Conservation (phyloP, 148 eudicot species). For the Silene uniflora region DNA sequence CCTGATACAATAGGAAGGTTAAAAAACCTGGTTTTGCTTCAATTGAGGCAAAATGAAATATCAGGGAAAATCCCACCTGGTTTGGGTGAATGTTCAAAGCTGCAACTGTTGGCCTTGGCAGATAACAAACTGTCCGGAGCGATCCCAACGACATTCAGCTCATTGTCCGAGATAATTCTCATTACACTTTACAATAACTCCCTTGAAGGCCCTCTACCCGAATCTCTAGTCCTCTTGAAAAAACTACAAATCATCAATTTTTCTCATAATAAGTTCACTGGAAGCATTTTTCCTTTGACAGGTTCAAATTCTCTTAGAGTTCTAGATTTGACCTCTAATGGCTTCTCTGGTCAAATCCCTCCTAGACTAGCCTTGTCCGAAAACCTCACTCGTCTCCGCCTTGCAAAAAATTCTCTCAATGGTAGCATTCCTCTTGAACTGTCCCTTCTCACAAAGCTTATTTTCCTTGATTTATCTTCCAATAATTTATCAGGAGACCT, state of each 20-base stretch:
- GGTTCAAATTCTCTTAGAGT: constrained; percentile 59
- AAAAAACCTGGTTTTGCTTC: constrained; percentile 55
- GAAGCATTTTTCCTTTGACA: constrained; percentile 52
- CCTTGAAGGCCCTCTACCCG: constrained; percentile 71
- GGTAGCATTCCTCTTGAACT: constrained; percentile 53
- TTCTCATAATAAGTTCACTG: constrained; percentile 60
- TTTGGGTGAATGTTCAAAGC: constrained; percentile 70
- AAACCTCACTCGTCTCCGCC: constrained; percentile 67
- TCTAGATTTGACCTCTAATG: constrained; percentile 69
- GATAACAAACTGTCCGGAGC: constrained; percentile 72
- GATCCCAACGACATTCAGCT: constrained; percentile 58
- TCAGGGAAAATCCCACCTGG: constrained; percentile 68
- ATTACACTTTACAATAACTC: constrained; percentile 86
- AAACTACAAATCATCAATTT: constrained; percentile 66
- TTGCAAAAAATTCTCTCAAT: constrained; percentile 60
- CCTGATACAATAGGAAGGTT: constrained; percentile 69
- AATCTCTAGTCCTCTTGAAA: constrained; percentile 50
- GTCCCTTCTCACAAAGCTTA: constrained; percentile 48
- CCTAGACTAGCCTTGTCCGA: constrained; percentile 46
- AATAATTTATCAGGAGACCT: constrained; percentile 64
- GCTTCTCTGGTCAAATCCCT: constrained; percentile 67
- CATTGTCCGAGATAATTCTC: constrained; percentile 55
- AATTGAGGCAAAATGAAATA: constrained; percentile 79
- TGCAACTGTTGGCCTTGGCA: constrained; percentile 55
- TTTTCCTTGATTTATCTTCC: constrained; percentile 67